Percentiles rank a stretch among this genome's conserved stretches.
phyloP scores from a whole-genome alignment of 192 early-diverging fungal species.

The Spizellomyces sp. region DNA sequence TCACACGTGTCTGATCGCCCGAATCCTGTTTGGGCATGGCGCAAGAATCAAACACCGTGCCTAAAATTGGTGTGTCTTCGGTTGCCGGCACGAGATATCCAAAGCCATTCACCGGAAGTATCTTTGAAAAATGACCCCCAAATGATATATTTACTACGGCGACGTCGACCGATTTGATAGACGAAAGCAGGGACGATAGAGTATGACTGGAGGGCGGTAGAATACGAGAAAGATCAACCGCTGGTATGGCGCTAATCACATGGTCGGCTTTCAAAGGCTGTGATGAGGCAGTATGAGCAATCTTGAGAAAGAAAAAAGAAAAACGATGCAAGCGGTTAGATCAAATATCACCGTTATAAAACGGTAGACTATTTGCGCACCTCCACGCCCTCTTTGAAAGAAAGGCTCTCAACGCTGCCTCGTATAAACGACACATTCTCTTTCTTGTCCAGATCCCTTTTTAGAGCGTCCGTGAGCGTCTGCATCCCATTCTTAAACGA shows the following conservation, averaged over 20 bases:
- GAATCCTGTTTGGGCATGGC: conserved; percentile 70
- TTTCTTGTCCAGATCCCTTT: conserved; percentile 45
- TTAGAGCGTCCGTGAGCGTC: conserved; percentile 63
- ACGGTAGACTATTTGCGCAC: too few relatives aligned
- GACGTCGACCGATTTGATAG: conserved; percentile 75
- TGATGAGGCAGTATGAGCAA: background rate
- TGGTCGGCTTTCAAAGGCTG: conserved; percentile 43
- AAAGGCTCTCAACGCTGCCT: conserved; percentile 48
- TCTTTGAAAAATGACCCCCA: conserved; percentile 25
- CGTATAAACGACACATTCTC: conserved; percentile 64
- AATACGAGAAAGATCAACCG: conserved; percentile 49
- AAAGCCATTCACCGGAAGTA: conserved; percentile 78
- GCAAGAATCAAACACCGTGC: conserved; percentile 87
- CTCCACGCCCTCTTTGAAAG: too few relatives aligned
- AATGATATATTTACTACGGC: conserved; percentile 86
- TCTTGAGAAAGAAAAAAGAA: too few relatives aligned
- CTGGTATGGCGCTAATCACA: conserved; percentile 73
- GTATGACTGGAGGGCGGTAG: conserved; percentile 27
- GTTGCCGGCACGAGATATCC: conserved; percentile 85
- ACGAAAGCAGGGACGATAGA: conserved; percentile 45
- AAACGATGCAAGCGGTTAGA: too few relatives aligned
- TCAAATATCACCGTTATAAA: too few relatives aligned
- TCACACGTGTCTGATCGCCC: conserved; percentile 59
- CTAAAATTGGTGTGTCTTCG: conserved; percentile 62
- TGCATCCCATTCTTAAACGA: conserved; percentile 82